phyloP scores from a whole-genome alignment of 495 filamentous ascomycete genomes.

The Daldinia concentrica region DNA sequence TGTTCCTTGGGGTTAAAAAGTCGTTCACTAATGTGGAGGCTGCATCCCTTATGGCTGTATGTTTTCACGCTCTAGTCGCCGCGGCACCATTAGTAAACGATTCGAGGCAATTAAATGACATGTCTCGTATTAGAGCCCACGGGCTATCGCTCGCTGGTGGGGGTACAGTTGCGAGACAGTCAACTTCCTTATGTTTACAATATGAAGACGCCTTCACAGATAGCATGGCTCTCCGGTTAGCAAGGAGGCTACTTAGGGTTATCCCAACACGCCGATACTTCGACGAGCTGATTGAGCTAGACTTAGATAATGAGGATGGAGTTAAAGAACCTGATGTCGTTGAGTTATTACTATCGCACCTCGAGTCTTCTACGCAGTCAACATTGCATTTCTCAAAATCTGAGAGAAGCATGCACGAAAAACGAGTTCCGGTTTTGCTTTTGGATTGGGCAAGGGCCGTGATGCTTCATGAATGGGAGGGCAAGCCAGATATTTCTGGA shows the following conservation, averaged over 20 bases:
- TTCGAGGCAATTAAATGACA: conserved; percentile 55
- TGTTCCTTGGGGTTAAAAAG: conserved; percentile 50
- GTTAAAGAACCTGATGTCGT: conserved; percentile 54
- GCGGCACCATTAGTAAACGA: conserved; percentile 60
- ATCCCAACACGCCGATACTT: conserved; percentile 59
- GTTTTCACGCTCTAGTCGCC: conserved; percentile 62
- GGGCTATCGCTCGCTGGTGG: conserved; percentile 51
- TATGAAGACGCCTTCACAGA: conserved; percentile 66
- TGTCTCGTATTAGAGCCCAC: conserved; percentile 63
- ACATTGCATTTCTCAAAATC: conserved; percentile 56
- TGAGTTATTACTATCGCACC: conserved; percentile 56
- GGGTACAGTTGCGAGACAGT: conserved; percentile 50
- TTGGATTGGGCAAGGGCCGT: conserved; percentile 82
- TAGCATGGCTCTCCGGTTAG: conserved; percentile 60
- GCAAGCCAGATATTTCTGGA: conserved; percentile 70
- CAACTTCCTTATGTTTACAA: conserved; percentile 58
- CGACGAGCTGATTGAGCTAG: conserved; percentile 53
- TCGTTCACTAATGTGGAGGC: conserved; percentile 56
- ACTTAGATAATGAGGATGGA: conserved; percentile 40
- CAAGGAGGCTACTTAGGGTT: conserved; percentile 60
- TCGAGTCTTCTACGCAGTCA: conserved; percentile 55
- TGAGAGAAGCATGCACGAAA: conserved; percentile 60
- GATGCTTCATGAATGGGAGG: conserved; percentile 81
- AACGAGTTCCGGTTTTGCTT: conserved; percentile 64
- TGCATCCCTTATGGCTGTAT: conserved; percentile 61